Base-by-base conservation (phyloP, 169 alveolate species). In the Eimeria acervulina region DNA sequence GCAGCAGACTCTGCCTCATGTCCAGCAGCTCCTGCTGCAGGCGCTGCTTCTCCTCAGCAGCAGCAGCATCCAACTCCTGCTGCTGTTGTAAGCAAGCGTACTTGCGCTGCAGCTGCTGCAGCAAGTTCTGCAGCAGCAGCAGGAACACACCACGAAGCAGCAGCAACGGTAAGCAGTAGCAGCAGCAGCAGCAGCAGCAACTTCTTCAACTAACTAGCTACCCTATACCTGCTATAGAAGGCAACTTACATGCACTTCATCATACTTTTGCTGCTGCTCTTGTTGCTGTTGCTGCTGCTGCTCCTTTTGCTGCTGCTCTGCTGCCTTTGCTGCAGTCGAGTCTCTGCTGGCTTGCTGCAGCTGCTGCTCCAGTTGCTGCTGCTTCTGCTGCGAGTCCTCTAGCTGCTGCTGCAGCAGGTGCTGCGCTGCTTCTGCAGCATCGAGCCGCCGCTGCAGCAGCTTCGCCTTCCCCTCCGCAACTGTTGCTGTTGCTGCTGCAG, bases 401-500 rank as follows among this genome's bases (percentile, higher is more conserved):
- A 89, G 87, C 72, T 89, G 95, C 87, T 68, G 84, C 74, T 74
- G 84, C 36, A 89, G 95, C 87, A 63, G 95, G 70, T 36, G 80
- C 74, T 89, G 95, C 72, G 95, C 47, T 0, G 59, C 70, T 72
- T 89, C 95, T 0, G 95, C 95, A 3, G 76, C 87, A 42, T 89
- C 95, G 36, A 89, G 95, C 59, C 95, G 68, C 87, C 80, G 95
- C 87, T 68, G 88, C 63, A 63, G 95, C 87, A 89, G 87, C 36
- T 52, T 42, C 55, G 78, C 70, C 15, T 68, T 63, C 5, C 95
- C 95, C 74, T 89, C 95, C 2, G 95, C 95, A 40, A 74, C 84
- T 0, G 95, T 2, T 21, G 95, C 95, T 28, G 68, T 70, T 33
- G 95, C 95, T 40, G 95, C 95, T 7, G 95, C 95, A 17, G 95